Evolutionary conservation across 176 grass and related monocot species (phyloP).

Genomic region (Puccinellia tenuiflora): DNA sequence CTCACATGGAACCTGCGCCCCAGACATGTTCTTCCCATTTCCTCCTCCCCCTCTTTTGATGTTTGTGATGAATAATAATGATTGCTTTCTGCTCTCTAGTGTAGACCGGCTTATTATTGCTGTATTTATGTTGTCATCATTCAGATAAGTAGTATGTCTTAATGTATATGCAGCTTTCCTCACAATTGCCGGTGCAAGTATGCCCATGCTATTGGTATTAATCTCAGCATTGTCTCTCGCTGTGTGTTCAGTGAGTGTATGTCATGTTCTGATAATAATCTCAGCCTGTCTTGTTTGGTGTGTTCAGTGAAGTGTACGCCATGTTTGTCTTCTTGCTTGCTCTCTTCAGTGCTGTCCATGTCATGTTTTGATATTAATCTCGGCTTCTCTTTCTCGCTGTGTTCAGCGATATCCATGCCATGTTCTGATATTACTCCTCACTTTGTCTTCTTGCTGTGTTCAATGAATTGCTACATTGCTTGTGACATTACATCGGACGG

Average conservation of each 20-base stretch:
- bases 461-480: background rate
- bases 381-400: background rate
- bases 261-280: background rate
- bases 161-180: background rate
- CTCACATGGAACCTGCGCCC: conserved; percentile 9
- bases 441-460: background rate
- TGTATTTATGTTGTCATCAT: background rate
- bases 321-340: background rate
- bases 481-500: background rate
- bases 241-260: background rate
- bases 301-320: background rate
- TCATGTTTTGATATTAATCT: background rate
- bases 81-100: background rate
- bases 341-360: background rate
- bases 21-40: background rate
- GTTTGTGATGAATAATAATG: background rate
- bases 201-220: no score
- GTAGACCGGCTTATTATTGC: background rate
- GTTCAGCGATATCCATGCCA: background rate
- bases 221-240: background rate
- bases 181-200: background rate
- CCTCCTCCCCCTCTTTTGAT: background rate
- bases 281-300: background rate
- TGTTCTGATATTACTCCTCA: background rate
- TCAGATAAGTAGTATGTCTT: background rate